Evolutionary conservation across 441 rosid species (phyloP).

Genomic region (Arabidopsis lyrata): DNA sequence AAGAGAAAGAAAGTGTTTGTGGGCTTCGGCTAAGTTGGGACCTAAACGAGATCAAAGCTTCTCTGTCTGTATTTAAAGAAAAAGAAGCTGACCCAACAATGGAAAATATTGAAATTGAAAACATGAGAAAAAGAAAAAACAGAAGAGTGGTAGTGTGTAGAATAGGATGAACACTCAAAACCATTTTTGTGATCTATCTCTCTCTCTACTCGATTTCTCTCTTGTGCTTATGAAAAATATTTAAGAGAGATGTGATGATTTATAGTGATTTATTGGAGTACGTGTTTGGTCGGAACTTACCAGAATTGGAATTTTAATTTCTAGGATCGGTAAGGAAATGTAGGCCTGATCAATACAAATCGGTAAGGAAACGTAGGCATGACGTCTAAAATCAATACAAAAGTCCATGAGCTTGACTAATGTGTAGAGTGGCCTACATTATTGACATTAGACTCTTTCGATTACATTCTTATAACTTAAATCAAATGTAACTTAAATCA

Average conservation of each 20-base stretch:
- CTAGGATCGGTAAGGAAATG: conserved; percentile 12
- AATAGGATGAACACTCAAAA: conserved; percentile 18
- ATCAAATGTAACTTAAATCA: no score
- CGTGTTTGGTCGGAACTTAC: conserved; percentile 17
- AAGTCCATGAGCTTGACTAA: conserved; percentile 21
- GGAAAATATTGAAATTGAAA: conserved; percentile 28
- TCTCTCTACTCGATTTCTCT: conserved; percentile 10
- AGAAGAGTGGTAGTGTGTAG: neutral
- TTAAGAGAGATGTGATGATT: neutral
- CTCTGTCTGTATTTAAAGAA: conserved; percentile 50
- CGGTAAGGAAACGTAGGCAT: conserved; percentile 2
- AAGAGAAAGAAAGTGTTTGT: conserved; percentile 46
- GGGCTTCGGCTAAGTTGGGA: conserved; percentile 45
- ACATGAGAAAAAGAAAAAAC: conserved; percentile 13
- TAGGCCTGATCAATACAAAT: neutral
- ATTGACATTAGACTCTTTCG: neutral
- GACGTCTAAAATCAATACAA: conserved; percentile 6
- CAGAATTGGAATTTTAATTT: neutral
- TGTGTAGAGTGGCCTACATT: neutral
- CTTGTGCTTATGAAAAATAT: conserved; percentile 20
- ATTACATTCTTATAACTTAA: no score
- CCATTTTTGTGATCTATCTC: conserved; percentile 13
- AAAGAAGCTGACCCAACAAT: conserved; percentile 33
- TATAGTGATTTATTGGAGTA: conserved; percentile 31
- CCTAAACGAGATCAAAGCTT: conserved; percentile 52